These are phyloP conservation scores for Rhizopus sp. DNA, from an alignment of 371 early-diverging fungal genomes.

Conservation along the genomic window DNA sequence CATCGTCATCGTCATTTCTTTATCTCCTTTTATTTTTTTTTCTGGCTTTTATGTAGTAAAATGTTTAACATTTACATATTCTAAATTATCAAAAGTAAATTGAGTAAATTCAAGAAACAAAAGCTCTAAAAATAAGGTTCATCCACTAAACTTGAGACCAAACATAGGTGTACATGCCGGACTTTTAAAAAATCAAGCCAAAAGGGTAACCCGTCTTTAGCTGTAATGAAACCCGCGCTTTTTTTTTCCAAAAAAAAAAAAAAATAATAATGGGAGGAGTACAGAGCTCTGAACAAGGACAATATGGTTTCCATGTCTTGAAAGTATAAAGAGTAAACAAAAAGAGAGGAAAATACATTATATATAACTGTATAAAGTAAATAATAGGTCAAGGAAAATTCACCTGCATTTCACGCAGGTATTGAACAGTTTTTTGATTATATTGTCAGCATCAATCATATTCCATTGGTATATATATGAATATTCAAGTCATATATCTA, in stretches of 20 bases:
- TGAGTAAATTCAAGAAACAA: no score
- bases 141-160: no score
- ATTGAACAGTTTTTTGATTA: slow-evolving; percentile 81
- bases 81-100: no score
- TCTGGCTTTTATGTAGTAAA: no score
- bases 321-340: slow-evolving; percentile 26
- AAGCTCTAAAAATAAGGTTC: no score
- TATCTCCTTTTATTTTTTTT: not conserved
- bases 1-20: not conserved
- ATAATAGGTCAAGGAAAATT: slow-evolving; percentile 27
- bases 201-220: no score
- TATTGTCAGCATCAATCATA: slow-evolving; percentile 68
- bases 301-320: slow-evolving; percentile 51
- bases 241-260: slow-evolving; percentile 8
- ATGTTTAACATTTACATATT: no score
- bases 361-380: not conserved
- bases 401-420: slow-evolving; percentile 72
- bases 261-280: slow-evolving; percentile 43
- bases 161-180: no score
- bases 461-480: slow-evolving; percentile 45
- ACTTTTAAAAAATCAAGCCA: no score
- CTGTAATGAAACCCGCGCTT: no score
- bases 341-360: not conserved
- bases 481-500: not conserved
- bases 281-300: slow-evolving; percentile 52